These are phyloP conservation scores for Coemansia sp. DNA, from an alignment of 192 early-diverging fungal genomes.

Conservation along the genomic window DNA sequence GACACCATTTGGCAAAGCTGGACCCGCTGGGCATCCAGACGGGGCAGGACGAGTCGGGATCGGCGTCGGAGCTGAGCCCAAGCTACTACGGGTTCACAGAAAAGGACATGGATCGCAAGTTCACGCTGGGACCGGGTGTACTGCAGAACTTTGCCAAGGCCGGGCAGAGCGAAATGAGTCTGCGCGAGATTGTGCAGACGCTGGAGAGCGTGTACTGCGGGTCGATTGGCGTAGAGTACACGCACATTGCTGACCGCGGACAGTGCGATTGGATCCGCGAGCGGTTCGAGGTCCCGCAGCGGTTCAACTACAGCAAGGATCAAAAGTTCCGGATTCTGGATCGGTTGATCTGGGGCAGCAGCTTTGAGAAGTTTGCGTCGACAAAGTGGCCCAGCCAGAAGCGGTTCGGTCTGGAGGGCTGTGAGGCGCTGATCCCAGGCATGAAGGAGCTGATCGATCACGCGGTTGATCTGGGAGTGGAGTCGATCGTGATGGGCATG, in stretches of 20 bases:
- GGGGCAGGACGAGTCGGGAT: slow-evolving; percentile 53
- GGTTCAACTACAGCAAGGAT: slow-evolving; percentile 85
- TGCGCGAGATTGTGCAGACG: slow-evolving; percentile 85
- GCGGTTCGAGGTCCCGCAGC: slow-evolving; percentile 86
- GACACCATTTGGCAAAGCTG: slow-evolving; percentile 92
- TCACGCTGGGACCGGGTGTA: slow-evolving; percentile 92
- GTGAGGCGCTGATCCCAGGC: slow-evolving; percentile 95
- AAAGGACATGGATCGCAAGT: slow-evolving; percentile 86
- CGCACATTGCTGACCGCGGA: slow-evolving; percentile 93
- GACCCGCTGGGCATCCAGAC: slow-evolving; percentile 89
- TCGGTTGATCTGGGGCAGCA: slow-evolving; percentile 95
- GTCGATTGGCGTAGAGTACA: slow-evolving; percentile 96
- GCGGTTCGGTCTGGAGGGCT: slow-evolving; percentile 97
- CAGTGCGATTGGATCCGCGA: slow-evolving; percentile 97
- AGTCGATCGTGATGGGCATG: slow-evolving; percentile 98
- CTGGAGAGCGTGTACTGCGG: slow-evolving; percentile 88
- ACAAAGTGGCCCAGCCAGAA: slow-evolving; percentile 97
- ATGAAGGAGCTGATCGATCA: slow-evolving; percentile 98
- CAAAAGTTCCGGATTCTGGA: slow-evolving; percentile 92
- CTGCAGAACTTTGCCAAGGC: slow-evolving; percentile 79
- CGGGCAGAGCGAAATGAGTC: slow-evolving; percentile 71
- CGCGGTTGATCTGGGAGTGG: slow-evolving; percentile 92
- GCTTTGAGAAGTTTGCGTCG: slow-evolving; percentile 94
- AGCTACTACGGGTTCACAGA: slow-evolving; percentile 94
- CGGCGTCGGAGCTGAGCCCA: slow-evolving; percentile 81